Evolutionary conservation across 257 asterid genomes (phyloP).

Genomic region (Jacaranda mimosifolia): DNA sequence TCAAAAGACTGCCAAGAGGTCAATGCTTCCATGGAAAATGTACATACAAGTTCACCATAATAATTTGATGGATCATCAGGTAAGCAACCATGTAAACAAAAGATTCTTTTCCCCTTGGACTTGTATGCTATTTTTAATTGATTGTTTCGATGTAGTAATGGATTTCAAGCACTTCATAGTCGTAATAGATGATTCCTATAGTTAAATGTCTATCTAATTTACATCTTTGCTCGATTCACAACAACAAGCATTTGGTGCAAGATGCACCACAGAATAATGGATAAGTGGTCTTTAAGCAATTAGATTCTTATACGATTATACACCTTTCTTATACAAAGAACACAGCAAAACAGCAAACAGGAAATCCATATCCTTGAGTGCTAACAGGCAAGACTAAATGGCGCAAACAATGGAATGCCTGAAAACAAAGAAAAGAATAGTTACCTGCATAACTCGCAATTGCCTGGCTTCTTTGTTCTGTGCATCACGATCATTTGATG

Average conservation of each 20-base stretch:
- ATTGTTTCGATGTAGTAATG: not conserved
- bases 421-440: constrained; percentile 31
- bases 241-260: not conserved
- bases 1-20: constrained; percentile 17
- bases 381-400: not conserved
- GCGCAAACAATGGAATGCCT: constrained; percentile 5
- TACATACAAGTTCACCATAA: not conserved
- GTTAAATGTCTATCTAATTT: not conserved
- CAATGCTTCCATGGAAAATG: not conserved
- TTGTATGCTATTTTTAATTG: not conserved
- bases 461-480: constrained; percentile 98
- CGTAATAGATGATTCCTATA: not conserved
- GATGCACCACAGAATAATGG: constrained; percentile 21
- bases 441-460: constrained; percentile 85
- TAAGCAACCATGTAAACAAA: not conserved
- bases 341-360: not conserved
- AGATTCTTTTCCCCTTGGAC: not conserved
- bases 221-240: not conserved
- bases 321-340: not conserved
- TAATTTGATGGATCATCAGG: constrained; percentile 4
- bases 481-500: constrained; percentile 88
- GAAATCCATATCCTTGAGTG: not conserved
- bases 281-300: not conserved
- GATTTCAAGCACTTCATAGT: not conserved
- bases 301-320: not conserved